These are phyloP conservation scores for Phanerodontia chrysosporium DNA, from an alignment of 768 basidiomycete species.

Conservation along the genomic window DNA sequence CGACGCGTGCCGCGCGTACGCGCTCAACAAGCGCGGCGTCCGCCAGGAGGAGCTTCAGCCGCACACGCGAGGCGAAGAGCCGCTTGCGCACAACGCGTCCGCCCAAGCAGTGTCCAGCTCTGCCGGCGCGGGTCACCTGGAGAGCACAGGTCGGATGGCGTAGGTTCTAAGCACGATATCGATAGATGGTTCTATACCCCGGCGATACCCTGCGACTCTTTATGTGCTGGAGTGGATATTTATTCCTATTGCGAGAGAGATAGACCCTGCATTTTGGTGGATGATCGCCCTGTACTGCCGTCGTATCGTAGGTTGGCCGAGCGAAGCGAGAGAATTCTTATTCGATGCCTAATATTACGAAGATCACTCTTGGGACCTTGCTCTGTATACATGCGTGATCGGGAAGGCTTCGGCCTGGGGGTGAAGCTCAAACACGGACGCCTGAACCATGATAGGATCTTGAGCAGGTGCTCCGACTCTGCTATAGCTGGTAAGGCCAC, in stretches of 20 bases:
- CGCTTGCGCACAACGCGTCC: neutral
- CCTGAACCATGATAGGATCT: neutral
- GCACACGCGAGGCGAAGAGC: slow-evolving; percentile 48
- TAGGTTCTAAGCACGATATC: neutral
- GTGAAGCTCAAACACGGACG: neutral
- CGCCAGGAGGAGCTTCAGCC: slow-evolving; percentile 60
- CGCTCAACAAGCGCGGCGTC: slow-evolving; percentile 55
- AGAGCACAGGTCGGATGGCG: neutral
- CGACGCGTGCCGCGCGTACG: slow-evolving; percentile 67
- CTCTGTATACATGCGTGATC: neutral
- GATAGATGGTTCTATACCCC: neutral
- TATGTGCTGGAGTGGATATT: neutral
- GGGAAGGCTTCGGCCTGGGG: neutral
- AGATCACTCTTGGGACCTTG: neutral
- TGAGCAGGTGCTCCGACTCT: neutral
- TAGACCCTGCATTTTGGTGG: neutral
- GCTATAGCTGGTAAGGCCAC: neutral
- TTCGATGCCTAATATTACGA: neutral
- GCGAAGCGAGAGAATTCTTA: neutral
- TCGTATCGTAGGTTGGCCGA: neutral
- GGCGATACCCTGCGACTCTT: neutral
- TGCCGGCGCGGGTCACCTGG: neutral
- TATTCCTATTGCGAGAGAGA: neutral
- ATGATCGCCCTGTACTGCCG: neutral
- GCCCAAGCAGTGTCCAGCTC: neutral